phyloP scores from a whole-genome alignment of 768 basidiomycete genomes.

The Kwoniella botswanensis region DNA sequence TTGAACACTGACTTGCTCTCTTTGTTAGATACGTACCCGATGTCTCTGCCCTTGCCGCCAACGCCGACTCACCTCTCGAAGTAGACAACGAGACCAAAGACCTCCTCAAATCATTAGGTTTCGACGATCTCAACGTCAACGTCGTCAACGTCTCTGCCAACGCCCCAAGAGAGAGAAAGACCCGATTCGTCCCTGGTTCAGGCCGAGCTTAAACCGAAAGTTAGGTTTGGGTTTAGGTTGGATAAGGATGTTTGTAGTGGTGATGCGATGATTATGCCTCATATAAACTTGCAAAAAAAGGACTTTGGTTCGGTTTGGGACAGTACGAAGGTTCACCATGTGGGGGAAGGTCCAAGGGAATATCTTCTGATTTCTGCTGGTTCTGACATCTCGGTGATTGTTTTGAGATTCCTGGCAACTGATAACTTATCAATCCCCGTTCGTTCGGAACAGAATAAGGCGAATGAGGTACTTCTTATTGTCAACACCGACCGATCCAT shows the following conservation, averaged over 20 bases:
- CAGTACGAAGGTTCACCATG: no score
- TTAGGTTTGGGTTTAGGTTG: not conserved
- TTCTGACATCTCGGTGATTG: no score
- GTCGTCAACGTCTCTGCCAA: conserved; percentile 68
- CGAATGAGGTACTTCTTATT: no score
- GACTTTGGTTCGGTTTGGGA: no score
- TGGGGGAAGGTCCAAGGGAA: no score
- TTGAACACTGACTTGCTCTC: not conserved
- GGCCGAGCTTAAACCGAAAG: conserved; percentile 38
- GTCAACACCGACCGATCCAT: no score
- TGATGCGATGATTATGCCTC: conserved; percentile 1
- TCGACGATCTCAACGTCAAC: conserved; percentile 83
- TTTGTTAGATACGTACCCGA: conserved; percentile 73
- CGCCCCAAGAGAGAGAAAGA: conserved; percentile 49
- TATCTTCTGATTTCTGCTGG: no score
- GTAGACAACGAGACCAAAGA: conserved; percentile 95
- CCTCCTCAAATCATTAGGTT: conserved; percentile 88
- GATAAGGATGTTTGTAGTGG: not conserved
- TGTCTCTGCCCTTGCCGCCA: conserved; percentile 87
- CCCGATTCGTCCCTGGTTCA: conserved; percentile 52
- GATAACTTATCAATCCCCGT: no score
- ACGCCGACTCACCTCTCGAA: conserved; percentile 71
- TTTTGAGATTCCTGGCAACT: no score
- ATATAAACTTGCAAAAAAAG: not conserved
- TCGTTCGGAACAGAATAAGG: no score